phyloP scores from a whole-genome alignment of 257 asterid genomes.

The Solanum chmielewskii region DNA sequence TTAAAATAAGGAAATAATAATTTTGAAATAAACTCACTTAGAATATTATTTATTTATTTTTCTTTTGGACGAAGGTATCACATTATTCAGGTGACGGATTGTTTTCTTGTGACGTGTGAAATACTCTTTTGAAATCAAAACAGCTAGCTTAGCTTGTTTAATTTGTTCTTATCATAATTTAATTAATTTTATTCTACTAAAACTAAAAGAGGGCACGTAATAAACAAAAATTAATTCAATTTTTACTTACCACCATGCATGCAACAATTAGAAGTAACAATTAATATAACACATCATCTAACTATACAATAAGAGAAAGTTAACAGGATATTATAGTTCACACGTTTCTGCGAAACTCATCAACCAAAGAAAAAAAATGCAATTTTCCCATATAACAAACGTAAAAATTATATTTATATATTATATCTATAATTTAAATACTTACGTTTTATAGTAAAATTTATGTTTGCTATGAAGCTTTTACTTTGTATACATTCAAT shows the following conservation, averaged over 20 bases:
- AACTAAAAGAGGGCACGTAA: background rate
- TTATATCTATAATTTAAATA: too few relatives aligned
- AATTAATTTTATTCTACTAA: background rate
- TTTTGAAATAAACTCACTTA: background rate
- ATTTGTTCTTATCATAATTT: background rate
- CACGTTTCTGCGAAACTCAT: background rate
- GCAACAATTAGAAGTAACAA: background rate
- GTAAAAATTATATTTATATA: too few relatives aligned
- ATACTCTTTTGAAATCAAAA: background rate
- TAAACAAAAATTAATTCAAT: background rate
- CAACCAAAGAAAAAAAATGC: background rate
- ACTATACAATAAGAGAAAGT: background rate
- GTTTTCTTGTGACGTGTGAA: background rate
- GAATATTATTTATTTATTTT: too few relatives aligned
- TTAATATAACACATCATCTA: background rate
- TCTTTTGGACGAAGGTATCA: background rate
- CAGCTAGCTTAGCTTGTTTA: background rate
- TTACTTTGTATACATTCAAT: too few relatives aligned
- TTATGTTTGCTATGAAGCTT: too few relatives aligned
- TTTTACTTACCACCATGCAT: background rate
- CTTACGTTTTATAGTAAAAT: too few relatives aligned
- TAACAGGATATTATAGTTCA: background rate
- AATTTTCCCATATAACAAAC: rapidly evolving
- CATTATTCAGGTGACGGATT: background rate
- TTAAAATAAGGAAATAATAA: too few relatives aligned